Evolutionary conservation across 2,329 filamentous ascomycete genomes (phyloP).

Genomic region (Fusarium sp.): DNA sequence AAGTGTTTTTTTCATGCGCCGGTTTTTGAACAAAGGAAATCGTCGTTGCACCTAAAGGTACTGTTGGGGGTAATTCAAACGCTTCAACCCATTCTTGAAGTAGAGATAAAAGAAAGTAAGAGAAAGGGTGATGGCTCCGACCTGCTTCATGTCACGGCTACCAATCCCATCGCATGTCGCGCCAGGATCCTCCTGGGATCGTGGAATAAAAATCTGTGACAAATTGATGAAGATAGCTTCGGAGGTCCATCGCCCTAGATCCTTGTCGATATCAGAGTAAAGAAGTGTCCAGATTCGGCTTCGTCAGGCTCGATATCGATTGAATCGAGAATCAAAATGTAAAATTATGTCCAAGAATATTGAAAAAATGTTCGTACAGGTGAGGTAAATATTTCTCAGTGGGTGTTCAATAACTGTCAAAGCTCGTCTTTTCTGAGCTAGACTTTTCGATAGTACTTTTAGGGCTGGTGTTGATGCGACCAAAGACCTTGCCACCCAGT

Average conservation of each 20-base stretch:
- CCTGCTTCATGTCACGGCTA: conserved; percentile 39
- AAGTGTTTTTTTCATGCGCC: conserved; percentile 51
- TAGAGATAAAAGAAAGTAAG: conserved; percentile 21
- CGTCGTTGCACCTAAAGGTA: conserved; percentile 34
- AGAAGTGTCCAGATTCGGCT: conserved; percentile 24
- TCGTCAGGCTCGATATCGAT: conserved; percentile 33
- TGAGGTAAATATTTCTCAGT: conserved; percentile 32
- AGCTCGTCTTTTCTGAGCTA: conserved; percentile 63
- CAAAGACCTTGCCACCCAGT: conserved; percentile 70
- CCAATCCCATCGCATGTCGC: conserved; percentile 37
- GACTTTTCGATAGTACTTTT: conserved; percentile 66
- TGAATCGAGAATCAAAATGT: conserved; percentile 37
- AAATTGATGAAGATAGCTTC: conserved; percentile 13
- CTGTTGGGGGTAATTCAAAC: conserved; percentile 40
- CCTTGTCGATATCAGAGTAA: conserved; percentile 30
- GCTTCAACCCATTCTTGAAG: conserved; percentile 38
- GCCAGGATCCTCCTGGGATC: conserved; percentile 42
- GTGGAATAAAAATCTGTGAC: conserved; percentile 34
- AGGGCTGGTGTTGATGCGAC: conserved; percentile 65
- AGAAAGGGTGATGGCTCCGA: conserved; percentile 22
- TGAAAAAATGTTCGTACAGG: conserved; percentile 41
- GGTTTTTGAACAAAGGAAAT: conserved; percentile 47
- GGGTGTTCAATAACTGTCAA: conserved; percentile 55
- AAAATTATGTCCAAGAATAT: conserved; percentile 47
- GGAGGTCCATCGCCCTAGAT: conserved; percentile 22